Base-by-base conservation (phyloP, 495 filamentous ascomycete genomes). In the Letharia columbiana region DNA sequence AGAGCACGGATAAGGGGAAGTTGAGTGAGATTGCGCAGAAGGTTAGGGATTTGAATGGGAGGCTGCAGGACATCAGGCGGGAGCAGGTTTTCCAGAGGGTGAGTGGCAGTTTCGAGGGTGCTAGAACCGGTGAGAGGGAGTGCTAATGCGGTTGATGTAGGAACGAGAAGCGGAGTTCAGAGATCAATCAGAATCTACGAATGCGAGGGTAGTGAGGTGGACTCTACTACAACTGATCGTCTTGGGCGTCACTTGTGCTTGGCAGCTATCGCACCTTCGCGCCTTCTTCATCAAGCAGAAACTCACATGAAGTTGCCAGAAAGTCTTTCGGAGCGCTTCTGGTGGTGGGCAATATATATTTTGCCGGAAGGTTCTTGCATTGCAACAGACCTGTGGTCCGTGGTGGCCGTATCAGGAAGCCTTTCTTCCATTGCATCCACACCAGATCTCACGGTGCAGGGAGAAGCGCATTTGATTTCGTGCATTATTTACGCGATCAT, bases 241-340 rank as follows among this genome's bases (percentile, higher is more conserved):
- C n/a, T 80, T 98, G 49, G 91, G 89, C 39, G 82, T 89, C 59
- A 95, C 94, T 39, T 98, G 94, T 76, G 91, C 94, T 64, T 98
- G 94, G 94, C 94, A 98, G 77, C 82, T 98, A 42, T 95, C 91
- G 17, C 92, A 98, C 76, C 83, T 98, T 63, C 82, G 94, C 64
- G 89, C 90, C 33, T 98, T 98, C 82, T 98, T 98, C 80, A 98
- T 98, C 81, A 98, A 98, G 84, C 94, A 98, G 80, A 98, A 98
- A 81, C 83, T 98, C 73, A 98, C 94, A 58, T 94, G 65, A 75
- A 17, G 18, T n/a, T 23, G 35, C 17, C 8, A 40, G 20, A 3
- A 1, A 39, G 20, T 3, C 37, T 54, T 57, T n/a, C 31, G 33
- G 44, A 50, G 59, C 39, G 9, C 28, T 64, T 52, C 42, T n/a